Evolutionary conservation across 2,329 filamentous ascomycete species (phyloP), one percentile per base, ranked within the genome.

Genomic region (Aspergillus puulaauensis): DNA sequence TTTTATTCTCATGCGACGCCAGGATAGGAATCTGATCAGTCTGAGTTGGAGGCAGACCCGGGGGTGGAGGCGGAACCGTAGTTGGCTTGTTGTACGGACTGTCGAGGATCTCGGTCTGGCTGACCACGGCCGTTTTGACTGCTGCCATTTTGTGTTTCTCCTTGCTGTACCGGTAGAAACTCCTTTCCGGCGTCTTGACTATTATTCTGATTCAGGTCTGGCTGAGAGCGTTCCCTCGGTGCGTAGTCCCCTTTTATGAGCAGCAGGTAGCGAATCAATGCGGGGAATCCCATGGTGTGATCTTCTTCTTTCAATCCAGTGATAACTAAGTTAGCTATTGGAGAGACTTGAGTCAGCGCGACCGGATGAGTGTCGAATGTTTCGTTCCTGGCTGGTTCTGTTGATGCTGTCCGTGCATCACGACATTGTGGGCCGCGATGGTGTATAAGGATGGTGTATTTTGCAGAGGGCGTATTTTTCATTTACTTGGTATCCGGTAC

Each of bases 371-470:
- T 11, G 9, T 6, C 15, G 37, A 9, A 17, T 7, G 37, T 40
- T 40, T 14, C 15, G 37, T 31, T 31, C 27, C 27, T 31, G 40
- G 14, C 35, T 15, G 35, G 35, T 37, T 12, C 9, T 14, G 9
- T n/a, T 37, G 35, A 37, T 37, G 35, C 35, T 37, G 35, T n/a
- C 6, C 9, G 27, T 9, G 41, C 5, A 46, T 56, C 56, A 48
- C 53, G 52, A 51, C 56, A 58, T 52, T 56, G 56, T 47, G 59
- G 59, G 31, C 52, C 58, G 40, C 33, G 56, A 61, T 61, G 56
- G 52, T 59, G 59, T 55, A 31, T 9, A 31, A 4, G 27, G 27
- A 31, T 9, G 17, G 27, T 37, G 33, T 17, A 31, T 39, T 39
- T 45, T 27, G 11, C 17, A 21, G n/a, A 23, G 14, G 3, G 14